These are phyloP conservation scores for Skeletonema menzelii DNA, from an alignment of 108 stramenopile species.

Conservation along the genomic window DNA sequence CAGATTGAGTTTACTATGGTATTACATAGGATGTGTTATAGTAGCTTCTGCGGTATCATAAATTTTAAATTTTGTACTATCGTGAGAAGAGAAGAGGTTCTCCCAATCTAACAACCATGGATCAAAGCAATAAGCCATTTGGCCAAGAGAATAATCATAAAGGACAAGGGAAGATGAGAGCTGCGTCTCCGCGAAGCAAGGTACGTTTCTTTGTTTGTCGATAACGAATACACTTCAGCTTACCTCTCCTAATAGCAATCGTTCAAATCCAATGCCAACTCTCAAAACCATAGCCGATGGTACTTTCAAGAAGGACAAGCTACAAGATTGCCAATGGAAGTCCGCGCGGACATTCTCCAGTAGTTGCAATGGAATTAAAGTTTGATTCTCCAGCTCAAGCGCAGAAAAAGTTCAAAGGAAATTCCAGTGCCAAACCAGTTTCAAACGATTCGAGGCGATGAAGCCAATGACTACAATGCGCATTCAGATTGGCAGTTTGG, in stretches of 20 bases:
- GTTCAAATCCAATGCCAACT: no score
- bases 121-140: neutral
- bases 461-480: no score
- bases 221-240: no score
- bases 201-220: neutral
- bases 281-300: conserved; percentile 15
- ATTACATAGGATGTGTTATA: no score
- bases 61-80: no score
- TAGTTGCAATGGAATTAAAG: conserved; percentile 6
- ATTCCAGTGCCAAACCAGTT: neutral
- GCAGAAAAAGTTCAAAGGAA: neutral
- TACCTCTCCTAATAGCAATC: no score
- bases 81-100: no score
- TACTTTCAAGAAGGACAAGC: conserved; percentile 18
- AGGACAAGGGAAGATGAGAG: neutral
- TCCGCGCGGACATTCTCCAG: conserved; percentile 4
- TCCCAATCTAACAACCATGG: no score
- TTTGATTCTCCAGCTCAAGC: conserved; percentile 3
- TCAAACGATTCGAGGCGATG: neutral
- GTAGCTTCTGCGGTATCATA: no score
- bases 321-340: conserved; percentile 19
- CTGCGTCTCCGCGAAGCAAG: neutral
- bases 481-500: no score
- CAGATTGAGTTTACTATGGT: no score
- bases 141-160: neutral